phyloP scores from a whole-genome alignment of 768 basidiomycete species.

The Suillus clintonianus region DNA sequence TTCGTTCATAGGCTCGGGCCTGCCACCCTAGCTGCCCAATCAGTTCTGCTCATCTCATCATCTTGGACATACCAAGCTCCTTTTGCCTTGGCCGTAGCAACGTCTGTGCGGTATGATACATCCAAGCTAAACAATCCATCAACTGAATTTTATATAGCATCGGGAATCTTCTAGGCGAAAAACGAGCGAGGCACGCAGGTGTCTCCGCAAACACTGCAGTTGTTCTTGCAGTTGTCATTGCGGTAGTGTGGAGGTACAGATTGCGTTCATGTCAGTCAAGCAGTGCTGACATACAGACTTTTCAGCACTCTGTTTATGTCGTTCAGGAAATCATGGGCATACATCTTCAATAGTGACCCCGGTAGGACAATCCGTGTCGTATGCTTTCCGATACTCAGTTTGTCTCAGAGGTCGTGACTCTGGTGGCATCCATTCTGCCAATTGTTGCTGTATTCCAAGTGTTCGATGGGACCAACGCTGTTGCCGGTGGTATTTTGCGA shows the following conservation, averaged over 20 bases:
- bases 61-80: constrained; percentile 84
- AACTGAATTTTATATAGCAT: constrained; percentile 46
- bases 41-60: constrained; percentile 75
- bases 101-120: constrained; percentile 72
- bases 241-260: constrained; percentile 61
- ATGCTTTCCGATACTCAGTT: constrained; percentile 2
- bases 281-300: background rate
- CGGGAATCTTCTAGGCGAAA: constrained; percentile 87
- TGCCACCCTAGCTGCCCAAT: constrained; percentile 82
- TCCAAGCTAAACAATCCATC: background rate
- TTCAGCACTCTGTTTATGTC: constrained; percentile 54
- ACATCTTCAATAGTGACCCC: constrained; percentile 72
- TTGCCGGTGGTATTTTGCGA: constrained; percentile 77
- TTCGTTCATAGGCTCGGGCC: constrained; percentile 65
- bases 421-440: constrained; percentile 67
- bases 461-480: constrained; percentile 73
- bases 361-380: constrained; percentile 34
- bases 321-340: constrained; percentile 69
- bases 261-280: background rate
- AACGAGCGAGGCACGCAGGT: constrained; percentile 70
- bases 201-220: constrained; percentile 68
- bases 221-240: constrained; percentile 62
- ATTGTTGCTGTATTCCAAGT: constrained; percentile 81
- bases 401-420: constrained; percentile 42
- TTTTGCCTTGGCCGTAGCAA: constrained; percentile 78